Base-by-base conservation (phyloP, 768 basidiomycete genomes). In the Mycena floridula region DNA sequence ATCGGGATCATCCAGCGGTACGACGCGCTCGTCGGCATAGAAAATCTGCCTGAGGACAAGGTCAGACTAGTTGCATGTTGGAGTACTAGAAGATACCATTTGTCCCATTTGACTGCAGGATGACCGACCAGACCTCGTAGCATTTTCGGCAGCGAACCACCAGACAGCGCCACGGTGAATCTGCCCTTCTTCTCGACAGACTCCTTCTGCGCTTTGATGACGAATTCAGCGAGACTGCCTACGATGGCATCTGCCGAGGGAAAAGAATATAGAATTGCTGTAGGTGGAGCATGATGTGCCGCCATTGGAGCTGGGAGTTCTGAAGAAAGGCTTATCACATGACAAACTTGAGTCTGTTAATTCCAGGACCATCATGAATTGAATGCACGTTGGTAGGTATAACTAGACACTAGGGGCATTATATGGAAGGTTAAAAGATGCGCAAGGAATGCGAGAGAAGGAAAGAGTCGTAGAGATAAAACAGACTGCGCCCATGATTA, bases 1-100 rank as follows among this genome's bases (percentile, higher is more conserved):
- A 60, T 98, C 95, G 26, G 81, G 73, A 65, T 95, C 74, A 69
- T 96, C 85, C 59, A 96, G 81, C 7, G 92, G 91, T 20, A 99
- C 96, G 49, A 82, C 80, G 43, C 96, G 88, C 67, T 99, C 96
- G 64, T 99, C 96, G 24, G 84, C 91, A 59, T 96, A 99, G 69
- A 87, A 99, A 56, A 98, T 82, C 51, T 97, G 93, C 96, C 95
- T 98, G 60, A 6, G 27, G 4, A 7, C 11, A 44, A 32, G 28
- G 35, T 50, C 36, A 45, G 26, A 45, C 18, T 16, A 41, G 5
- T 27, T 39, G n/a, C 1, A 30, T 36, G 42, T 25, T 4, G 12
- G 24, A 38, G 13, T 11, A 25, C 7, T 6, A 26, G 27, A n/a
- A 69, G 74, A 47, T 54, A 91, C 95, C 96, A 99, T 63, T 89